A percentile compares a stretch with the other conserved stretches of the same genome.
Conservation (phyloP, 2,329 filamentous ascomycete genomes). For the Lasiodiplodia theobromae region DNA sequence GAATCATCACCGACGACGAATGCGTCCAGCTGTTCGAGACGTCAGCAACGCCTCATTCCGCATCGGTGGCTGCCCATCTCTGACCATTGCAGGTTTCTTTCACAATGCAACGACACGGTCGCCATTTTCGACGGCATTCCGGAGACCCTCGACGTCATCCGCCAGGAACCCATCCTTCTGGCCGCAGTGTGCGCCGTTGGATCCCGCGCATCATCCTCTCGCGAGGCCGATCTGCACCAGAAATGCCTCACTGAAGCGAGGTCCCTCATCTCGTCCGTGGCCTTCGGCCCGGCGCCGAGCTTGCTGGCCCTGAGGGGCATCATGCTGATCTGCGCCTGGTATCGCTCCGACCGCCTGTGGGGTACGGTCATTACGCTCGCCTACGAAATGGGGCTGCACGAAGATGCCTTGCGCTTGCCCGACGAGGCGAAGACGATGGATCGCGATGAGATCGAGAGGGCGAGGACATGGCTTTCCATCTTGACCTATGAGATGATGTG, state of each 20-base stretch:
- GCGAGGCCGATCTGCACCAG: not conserved
- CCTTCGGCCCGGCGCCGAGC: not conserved
- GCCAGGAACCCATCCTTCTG: constrained; percentile 8
- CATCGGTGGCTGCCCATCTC: not conserved
- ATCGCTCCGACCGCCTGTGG: constrained; percentile 8
- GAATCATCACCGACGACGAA: not conserved
- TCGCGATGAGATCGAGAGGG: not conserved
- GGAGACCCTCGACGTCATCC: not conserved
- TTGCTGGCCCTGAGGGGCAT: not conserved
- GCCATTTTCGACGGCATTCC: constrained; percentile 8
- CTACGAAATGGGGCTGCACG: constrained; percentile 11
- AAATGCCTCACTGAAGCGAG: not conserved
- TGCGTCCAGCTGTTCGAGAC: not conserved
- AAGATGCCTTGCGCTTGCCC: constrained; percentile 1
- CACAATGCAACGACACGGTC: not conserved
- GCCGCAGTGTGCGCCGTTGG: constrained; percentile 8
- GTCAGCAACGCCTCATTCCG: not conserved
- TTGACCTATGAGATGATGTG: constrained; percentile 9
- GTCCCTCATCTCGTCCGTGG: not conserved
- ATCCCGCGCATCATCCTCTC: not conserved
- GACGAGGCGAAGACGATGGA: not conserved
- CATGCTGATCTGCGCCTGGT: not conserved
- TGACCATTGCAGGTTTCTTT: not conserved
- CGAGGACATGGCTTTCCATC: constrained; percentile 11
- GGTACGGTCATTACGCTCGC: constrained; percentile 1